phyloP scores from a whole-genome alignment of 495 filamentous ascomycete species.

The Podospora anserina region DNA sequence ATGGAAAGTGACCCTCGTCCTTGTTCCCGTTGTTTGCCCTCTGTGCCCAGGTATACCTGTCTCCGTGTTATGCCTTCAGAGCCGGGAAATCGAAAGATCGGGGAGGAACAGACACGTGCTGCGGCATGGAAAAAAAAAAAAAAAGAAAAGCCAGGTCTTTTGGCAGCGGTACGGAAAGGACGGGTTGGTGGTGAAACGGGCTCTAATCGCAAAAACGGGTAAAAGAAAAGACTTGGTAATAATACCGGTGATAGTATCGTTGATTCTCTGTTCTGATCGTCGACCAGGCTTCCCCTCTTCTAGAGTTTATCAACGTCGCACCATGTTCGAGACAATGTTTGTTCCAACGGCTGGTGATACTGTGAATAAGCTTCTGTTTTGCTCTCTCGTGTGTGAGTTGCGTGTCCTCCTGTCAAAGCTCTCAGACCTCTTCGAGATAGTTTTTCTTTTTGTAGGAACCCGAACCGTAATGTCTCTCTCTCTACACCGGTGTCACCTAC shows the following conservation, averaged over 20 bases:
- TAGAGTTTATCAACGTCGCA: neutral
- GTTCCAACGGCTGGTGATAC: neutral
- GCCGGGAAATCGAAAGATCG: conserved; percentile 10
- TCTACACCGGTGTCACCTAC: neutral
- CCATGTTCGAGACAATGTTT: neutral
- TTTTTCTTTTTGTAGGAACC: neutral
- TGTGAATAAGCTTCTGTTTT: neutral
- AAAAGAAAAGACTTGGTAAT: conserved; percentile 6
- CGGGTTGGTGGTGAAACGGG: conserved; percentile 7
- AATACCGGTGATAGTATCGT: neutral
- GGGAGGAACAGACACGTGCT: neutral
- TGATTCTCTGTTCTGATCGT: neutral
- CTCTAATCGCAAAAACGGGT: conserved; percentile 2
- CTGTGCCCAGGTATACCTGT: conserved; percentile 3
- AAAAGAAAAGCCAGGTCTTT: neutral
- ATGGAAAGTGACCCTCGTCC: conserved; percentile 10
- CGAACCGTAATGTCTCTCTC: neutral
- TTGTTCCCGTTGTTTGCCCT: neutral
- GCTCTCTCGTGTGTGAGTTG: neutral
- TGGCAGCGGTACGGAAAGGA: neutral
- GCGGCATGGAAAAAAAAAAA: neutral
- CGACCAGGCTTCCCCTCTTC: neutral
- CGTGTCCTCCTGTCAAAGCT: neutral
- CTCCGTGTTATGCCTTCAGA: neutral
- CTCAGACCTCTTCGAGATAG: neutral